Percentiles rank a stretch among this genome's conserved stretches.
These are phyloP conservation scores for Leucosporidium creatinivorum DNA, from an alignment of 768 basidiomycete genomes.

Conservation along the genomic window DNA sequence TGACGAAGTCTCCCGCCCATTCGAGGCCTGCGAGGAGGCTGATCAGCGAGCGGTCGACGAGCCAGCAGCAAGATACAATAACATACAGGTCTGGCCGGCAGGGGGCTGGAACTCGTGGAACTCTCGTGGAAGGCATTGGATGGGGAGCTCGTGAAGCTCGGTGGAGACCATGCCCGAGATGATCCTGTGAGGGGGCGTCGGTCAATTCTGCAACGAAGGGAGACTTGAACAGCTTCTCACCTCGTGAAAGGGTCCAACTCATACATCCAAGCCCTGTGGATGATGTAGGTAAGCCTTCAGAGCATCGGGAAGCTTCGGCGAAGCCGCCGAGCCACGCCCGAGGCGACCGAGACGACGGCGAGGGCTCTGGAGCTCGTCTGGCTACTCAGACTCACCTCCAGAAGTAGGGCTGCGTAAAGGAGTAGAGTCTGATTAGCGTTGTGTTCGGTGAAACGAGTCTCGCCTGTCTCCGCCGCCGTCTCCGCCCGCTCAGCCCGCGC, in stretches of 20 bases:
- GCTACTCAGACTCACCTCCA: slow-evolving; percentile 55
- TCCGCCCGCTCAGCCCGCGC: no score
- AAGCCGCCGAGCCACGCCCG: no score
- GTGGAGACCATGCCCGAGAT: slow-evolving; percentile 69
- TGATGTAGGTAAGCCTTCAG: no score
- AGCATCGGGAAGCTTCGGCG: no score
- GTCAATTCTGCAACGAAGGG: no score
- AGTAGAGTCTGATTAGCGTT: no score
- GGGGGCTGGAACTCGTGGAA: slow-evolving; percentile 68
- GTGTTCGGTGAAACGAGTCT: no score
- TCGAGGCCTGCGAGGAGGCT: slow-evolving; percentile 41
- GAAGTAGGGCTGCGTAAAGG: slow-evolving; percentile 47
- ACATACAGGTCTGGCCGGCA: slow-evolving; percentile 54
- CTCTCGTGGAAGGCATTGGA: slow-evolving; percentile 54
- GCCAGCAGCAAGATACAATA: background rate
- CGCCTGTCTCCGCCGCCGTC: no score
- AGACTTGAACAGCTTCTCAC: no score
- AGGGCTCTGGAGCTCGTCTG: background rate
- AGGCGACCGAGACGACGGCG: no score
- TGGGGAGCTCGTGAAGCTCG: slow-evolving; percentile 59
- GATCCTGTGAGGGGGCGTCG: slow-evolving; percentile 44
- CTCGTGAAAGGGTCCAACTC: slow-evolving; percentile 54
- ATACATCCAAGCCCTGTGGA: no score
- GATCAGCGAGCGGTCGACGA: background rate
- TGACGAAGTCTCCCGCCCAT: slow-evolving; percentile 65